These are phyloP conservation scores for Carallia pectinifolia DNA, from an alignment of 345 rosid species.

Conservation along the genomic window DNA sequence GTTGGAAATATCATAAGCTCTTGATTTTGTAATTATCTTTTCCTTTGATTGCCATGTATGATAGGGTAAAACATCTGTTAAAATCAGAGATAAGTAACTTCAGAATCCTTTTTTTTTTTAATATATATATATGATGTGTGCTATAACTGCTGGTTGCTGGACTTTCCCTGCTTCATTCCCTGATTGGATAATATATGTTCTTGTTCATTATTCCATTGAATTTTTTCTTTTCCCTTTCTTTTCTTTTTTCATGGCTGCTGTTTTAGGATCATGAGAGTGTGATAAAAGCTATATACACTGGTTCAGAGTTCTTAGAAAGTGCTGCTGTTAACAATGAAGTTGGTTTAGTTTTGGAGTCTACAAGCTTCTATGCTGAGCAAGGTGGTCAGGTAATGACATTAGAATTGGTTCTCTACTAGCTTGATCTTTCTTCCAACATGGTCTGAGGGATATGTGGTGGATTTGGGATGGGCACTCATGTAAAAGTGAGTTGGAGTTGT, in stretches of 20 bases:
- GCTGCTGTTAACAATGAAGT: constrained; percentile 48
- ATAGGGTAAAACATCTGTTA: too few species aligned
- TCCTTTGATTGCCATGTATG: too few species aligned
- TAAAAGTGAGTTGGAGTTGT: too few species aligned
- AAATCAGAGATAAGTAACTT: too few species aligned
- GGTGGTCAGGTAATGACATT: constrained; percentile 85
- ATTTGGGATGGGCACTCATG: background rate
- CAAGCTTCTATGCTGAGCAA: constrained; percentile 97
- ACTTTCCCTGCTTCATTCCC: too few species aligned
- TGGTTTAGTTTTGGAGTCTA: constrained; percentile 74
- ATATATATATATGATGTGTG: too few species aligned
- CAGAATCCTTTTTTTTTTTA: too few species aligned
- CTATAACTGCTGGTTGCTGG: too few species aligned
- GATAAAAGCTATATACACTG: constrained; percentile 78
- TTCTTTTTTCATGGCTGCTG: background rate
- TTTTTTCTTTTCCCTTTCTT: constrained; percentile 12
- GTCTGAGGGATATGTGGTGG: background rate
- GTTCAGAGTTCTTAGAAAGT: constrained; percentile 65
- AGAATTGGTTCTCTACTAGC: constrained; percentile 3
- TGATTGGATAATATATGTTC: background rate
- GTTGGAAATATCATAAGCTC: too few species aligned
- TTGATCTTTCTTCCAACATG: background rate
- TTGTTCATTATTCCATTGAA: background rate
- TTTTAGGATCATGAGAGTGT: constrained; percentile 68
- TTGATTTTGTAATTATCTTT: too few species aligned